Percentiles rank a stretch among this genome's conserved stretches.
Evolutionary conservation across 1,139 yeast genomes (phyloP).

Genomic region (Yamadazyma taylorii): DNA sequence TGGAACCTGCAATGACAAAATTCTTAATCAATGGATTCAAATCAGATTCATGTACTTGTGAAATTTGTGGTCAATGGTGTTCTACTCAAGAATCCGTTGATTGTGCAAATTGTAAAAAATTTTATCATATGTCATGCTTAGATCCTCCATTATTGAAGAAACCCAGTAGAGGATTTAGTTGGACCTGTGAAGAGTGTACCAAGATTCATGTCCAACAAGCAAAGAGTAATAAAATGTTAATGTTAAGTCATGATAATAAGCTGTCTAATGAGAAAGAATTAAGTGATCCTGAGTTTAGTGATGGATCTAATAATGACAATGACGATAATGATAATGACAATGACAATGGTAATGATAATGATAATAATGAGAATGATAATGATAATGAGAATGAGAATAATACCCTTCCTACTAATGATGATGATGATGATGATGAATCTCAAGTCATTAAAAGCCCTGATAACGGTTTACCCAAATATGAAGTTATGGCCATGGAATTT

Average conservation of each 20-base stretch:
- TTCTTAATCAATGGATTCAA: slow-evolving; percentile 64
- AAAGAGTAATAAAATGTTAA: slow-evolving; percentile 32
- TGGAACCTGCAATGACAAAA: slow-evolving; percentile 69
- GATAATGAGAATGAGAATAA: slow-evolving; percentile 2
- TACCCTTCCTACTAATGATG: not conserved
- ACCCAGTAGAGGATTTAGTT: slow-evolving; percentile 86
- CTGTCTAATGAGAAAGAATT: slow-evolving; percentile 35
- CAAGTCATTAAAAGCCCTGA: slow-evolving; percentile 1
- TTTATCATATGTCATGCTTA: slow-evolving; percentile 80
- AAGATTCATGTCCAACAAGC: slow-evolving; percentile 37
- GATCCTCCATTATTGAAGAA: slow-evolving; percentile 80
- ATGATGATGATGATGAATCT: slow-evolving; percentile 4
- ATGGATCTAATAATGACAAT: too few species aligned
- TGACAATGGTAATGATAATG: not conserved
- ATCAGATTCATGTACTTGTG: slow-evolving; percentile 57
- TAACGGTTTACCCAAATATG: slow-evolving; percentile 54
- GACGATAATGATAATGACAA: not conserved
- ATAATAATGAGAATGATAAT: not conserved
- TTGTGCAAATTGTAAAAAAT: slow-evolving; percentile 74
- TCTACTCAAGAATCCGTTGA: slow-evolving; percentile 70
- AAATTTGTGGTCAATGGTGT: slow-evolving; percentile 83
- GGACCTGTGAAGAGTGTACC: slow-evolving; percentile 88
- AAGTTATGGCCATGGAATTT: slow-evolving; percentile 57
- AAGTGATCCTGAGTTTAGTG: not conserved
- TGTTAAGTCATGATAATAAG: slow-evolving; percentile 47